Evolutionary conservation across 164 flowering plant species (phyloP).

Genomic region (Platanus orientalis): DNA sequence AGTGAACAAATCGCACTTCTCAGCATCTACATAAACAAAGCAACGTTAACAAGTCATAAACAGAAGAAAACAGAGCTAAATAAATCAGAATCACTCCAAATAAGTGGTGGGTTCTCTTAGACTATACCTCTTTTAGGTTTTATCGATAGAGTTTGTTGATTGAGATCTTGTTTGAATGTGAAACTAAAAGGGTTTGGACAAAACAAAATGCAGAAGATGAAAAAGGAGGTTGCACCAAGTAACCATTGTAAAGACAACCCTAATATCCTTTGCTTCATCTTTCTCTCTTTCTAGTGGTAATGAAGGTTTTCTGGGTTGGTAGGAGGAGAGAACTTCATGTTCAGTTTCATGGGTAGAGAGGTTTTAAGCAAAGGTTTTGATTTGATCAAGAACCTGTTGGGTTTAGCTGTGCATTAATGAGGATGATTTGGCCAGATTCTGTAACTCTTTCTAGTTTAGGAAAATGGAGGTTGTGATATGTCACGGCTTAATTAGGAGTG

Average conservation of each 20-base stretch:
- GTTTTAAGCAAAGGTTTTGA: not conserved
- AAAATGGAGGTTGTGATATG: not conserved
- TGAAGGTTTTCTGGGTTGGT: not conserved
- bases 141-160: conserved; percentile 1
- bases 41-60: not conserved
- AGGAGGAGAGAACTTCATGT: not conserved
- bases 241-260: conserved; percentile 4
- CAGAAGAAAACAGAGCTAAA: not conserved
- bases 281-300: not conserved
- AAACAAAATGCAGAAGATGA: conserved; percentile 30
- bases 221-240: conserved; percentile 8
- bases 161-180: conserved; percentile 14
- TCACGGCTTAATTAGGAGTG: not conserved
- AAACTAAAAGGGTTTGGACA: conserved; percentile 29
- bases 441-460: not conserved
- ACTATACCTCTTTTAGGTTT: conserved; percentile 14
- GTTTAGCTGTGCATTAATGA: not conserved
- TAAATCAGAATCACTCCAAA: not conserved
- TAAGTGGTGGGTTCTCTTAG: too few relatives aligned
- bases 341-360: not conserved
- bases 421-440: not conserved
- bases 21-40: not conserved
- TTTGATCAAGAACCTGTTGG: too few relatives aligned
- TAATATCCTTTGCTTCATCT: conserved; percentile 2
- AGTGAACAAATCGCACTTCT: conserved; percentile 35